Percentiles rank a stretch among this genome's conserved stretches.
phyloP scores from a whole-genome alignment of 2,329 filamentous ascomycete species.

The Fusarium sp. region DNA sequence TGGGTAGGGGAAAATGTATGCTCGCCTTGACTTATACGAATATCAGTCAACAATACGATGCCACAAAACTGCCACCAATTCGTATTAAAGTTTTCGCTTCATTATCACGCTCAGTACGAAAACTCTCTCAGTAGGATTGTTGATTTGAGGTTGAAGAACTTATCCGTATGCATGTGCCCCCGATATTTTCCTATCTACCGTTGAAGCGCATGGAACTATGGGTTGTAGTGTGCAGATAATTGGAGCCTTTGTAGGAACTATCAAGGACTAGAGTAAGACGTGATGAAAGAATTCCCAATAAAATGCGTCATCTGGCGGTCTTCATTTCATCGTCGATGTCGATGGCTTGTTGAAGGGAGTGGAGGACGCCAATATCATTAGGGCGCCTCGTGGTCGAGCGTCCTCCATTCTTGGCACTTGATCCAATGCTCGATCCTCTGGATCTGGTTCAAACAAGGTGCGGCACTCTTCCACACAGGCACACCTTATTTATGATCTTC shows the following conservation, averaged over 20 bases:
- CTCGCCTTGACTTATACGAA: background rate
- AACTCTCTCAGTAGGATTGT: background rate
- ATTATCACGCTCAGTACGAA: background rate
- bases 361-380: constrained; percentile 2
- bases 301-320: constrained; percentile 30
- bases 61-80: background rate
- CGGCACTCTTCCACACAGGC: constrained; percentile 21
- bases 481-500: constrained; percentile 24
- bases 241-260: constrained; percentile 20
- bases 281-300: constrained; percentile 25
- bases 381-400: constrained; percentile 4
- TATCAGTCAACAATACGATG: background rate
- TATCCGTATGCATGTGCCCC: background rate
- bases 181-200: background rate
- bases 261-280: background rate
- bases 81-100: background rate
- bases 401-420: constrained; percentile 16
- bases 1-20: background rate
- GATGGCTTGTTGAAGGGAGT: constrained; percentile 10
- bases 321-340: constrained; percentile 11
- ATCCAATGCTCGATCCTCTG: constrained; percentile 16
- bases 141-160: background rate
- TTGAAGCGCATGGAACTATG: background rate
- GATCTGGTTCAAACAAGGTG: constrained; percentile 35
- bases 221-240: constrained; percentile 1